Base-by-base conservation (phyloP, 2,329 filamentous ascomycete genomes). In the Chaetomium olivaceum region DNA sequence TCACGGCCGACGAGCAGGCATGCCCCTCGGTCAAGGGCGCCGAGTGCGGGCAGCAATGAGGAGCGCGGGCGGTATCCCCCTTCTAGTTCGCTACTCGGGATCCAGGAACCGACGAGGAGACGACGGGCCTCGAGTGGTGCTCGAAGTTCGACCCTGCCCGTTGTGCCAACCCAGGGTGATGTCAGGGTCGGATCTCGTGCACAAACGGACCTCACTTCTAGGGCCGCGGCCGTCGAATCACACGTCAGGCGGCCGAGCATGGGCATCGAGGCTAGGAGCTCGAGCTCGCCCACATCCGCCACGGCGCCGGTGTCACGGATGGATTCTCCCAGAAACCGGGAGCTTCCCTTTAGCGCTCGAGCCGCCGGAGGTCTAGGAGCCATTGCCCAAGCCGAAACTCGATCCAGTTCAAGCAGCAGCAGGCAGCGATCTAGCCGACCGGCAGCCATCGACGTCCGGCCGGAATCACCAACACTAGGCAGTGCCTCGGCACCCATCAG, bases 201-300 rank as follows among this genome's bases (percentile, higher is more conserved):
- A 21, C 85, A 88, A 56, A 90, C 86, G 1, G 90, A 93, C 72
- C 78, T 92, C 9, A 77, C 78, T 2, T 68, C 80, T 5, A 79
- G 81, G 51, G 75, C 81, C 7, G 78, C 78, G 25, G 76, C 76
- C 9, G 73, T 77, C 16, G 81, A 81, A 27, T 70, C 77, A 4
- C 71, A 75, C 1, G 69, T 74, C 5, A 75, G 74, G 14, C 77
- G 81, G 48, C 78, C 82, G 2, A 75, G 74, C 52, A 76, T 81
- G 27, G 56, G 50, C 31, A 73, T 75, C 12, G 82, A 84, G 11
- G 76, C 71, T 4, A 76, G 82, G 64, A 84, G 80, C 68, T 68
- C 75, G 14, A 78, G 76, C 64, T 74, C 77, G 58, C 76, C 78
- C 3, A 72, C 72, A 4, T 69, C 73, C 6, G 71, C 67, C 55